These are phyloP conservation scores for Fraxinus dipetala DNA, from an alignment of 305 asterid genomes.

Conservation along the genomic window DNA sequence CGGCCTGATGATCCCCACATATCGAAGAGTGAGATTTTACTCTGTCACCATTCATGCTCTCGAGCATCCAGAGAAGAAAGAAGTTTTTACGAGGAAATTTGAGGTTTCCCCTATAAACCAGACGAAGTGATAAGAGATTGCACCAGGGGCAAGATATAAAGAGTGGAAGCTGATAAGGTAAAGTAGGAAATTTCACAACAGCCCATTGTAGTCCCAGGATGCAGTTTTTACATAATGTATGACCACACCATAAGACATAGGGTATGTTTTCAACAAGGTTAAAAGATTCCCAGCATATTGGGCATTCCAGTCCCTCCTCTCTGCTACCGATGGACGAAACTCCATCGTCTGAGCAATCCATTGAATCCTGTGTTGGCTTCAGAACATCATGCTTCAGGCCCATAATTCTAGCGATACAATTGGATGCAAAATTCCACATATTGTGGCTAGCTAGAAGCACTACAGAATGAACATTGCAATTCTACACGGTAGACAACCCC, in stretches of 20 bases:
- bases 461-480: conserved; percentile 23
- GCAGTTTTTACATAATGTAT: conserved; percentile 90
- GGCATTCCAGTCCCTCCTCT: conserved; percentile 79
- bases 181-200: conserved; percentile 71
- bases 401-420: conserved; percentile 53
- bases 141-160: conserved; percentile 97
- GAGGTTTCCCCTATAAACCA: conserved; percentile 71
- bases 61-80: conserved; percentile 99
- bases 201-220: conserved; percentile 89
- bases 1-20: conserved; percentile 41
- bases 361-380: conserved; percentile 41
- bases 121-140: conserved; percentile 68
- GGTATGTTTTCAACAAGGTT: conserved; percentile 93
- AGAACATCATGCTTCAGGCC: conserved; percentile 40
- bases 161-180: conserved; percentile 91
- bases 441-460: conserved; percentile 21
- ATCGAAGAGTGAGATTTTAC: conserved; percentile 40
- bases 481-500: conserved; percentile 5
- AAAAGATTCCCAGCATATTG: conserved; percentile 91
- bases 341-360: conserved; percentile 73
- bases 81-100: conserved; percentile 84
- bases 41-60: conserved; percentile 80
- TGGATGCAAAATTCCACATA: conserved; percentile 81
- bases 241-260: conserved; percentile 93
- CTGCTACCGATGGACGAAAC: conserved; percentile 54